These are phyloP conservation scores for Suhomyces yuchorum DNA, from an alignment of 1,139 yeast species.

Conservation along the genomic window DNA sequence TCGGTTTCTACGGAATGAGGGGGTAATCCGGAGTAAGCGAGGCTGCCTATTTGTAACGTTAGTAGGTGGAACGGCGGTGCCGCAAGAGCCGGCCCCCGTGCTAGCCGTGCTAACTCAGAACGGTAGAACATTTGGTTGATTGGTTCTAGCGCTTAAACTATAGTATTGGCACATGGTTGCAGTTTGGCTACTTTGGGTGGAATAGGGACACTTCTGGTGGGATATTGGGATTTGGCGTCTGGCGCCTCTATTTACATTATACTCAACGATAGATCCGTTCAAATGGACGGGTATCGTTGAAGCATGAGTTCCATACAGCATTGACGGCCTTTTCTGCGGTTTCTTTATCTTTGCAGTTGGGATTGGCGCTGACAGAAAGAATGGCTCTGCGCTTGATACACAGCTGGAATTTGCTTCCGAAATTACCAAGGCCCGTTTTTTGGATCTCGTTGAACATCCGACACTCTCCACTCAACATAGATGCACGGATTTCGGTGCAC, in stretches of 20 bases:
- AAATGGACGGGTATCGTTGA: conserved; percentile 93
- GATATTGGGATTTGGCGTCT: neutral
- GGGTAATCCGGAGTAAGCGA: neutral
- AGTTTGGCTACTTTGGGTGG: neutral
- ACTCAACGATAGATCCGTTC: conserved; percentile 75
- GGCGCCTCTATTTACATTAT: neutral
- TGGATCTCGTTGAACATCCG: conserved; percentile 83
- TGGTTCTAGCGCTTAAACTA: neutral
- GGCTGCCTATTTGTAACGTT: neutral
- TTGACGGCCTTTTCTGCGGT: conserved; percentile 81
- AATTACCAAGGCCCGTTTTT: conserved; percentile 59
- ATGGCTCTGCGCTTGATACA: conserved; percentile 90
- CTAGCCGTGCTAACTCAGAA: neutral
- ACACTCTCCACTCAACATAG: conserved; percentile 93
- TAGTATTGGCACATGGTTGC: neutral
- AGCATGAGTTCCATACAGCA: conserved; percentile 91
- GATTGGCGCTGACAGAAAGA: conserved; percentile 82
- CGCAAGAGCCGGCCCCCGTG: neutral
- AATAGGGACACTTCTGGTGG: neutral
- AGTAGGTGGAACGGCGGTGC: conserved; percentile 1
- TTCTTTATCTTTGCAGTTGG: conserved; percentile 68
- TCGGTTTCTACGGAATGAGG: neutral
- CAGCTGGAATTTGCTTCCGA: conserved; percentile 82
- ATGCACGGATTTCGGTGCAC: conserved; percentile 93
- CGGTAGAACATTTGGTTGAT: neutral